These are phyloP conservation scores for Puccinia horiana DNA, from an alignment of 1,284 basidiomycete genomes.

Conservation along the genomic window DNA sequence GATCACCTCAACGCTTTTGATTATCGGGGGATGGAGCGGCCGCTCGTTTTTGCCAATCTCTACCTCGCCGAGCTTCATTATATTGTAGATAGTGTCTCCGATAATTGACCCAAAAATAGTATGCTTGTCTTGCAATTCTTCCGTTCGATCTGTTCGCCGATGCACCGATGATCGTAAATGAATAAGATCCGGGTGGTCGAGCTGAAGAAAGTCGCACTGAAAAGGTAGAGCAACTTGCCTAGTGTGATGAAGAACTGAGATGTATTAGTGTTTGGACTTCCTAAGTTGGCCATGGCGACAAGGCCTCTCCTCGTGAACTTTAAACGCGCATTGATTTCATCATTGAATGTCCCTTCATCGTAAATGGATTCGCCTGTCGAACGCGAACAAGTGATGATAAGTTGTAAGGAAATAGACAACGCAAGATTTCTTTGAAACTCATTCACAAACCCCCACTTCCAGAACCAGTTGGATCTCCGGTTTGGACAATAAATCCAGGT, in stretches of 20 bases:
- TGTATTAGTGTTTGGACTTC: constrained; percentile 61
- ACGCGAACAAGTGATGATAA: not conserved
- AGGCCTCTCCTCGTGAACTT: constrained; percentile 79
- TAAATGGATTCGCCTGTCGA: constrained; percentile 53
- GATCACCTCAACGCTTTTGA: constrained; percentile 76
- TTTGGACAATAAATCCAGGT: constrained; percentile 85
- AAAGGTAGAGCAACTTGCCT: not conserved
- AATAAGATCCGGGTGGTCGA: not conserved
- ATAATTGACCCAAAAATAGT: constrained; percentile 71
- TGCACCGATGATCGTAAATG: not conserved
- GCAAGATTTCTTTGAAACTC: not conserved
- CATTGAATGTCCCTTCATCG: constrained; percentile 64
- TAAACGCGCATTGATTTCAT: constrained; percentile 89
- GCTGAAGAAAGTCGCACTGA: not conserved
- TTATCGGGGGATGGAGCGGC: constrained; percentile 87
- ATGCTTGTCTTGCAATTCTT: constrained; percentile 83
- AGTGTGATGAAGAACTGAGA: constrained; percentile 58
- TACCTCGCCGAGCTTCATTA: constrained; percentile 71
- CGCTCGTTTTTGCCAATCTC: constrained; percentile 79
- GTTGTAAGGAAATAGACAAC: constrained; percentile 56
- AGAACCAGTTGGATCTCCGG: constrained; percentile 89
- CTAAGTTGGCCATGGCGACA: constrained; percentile 90
- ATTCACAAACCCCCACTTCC: constrained; percentile 70
- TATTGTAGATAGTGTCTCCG: constrained; percentile 60
- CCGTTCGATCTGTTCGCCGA: constrained; percentile 69